A percentile compares a stretch with the other conserved stretches of the same genome.
Evolutionary conservation across 768 basidiomycete genomes (phyloP).

Genomic region (Amanita pallidorosea): DNA sequence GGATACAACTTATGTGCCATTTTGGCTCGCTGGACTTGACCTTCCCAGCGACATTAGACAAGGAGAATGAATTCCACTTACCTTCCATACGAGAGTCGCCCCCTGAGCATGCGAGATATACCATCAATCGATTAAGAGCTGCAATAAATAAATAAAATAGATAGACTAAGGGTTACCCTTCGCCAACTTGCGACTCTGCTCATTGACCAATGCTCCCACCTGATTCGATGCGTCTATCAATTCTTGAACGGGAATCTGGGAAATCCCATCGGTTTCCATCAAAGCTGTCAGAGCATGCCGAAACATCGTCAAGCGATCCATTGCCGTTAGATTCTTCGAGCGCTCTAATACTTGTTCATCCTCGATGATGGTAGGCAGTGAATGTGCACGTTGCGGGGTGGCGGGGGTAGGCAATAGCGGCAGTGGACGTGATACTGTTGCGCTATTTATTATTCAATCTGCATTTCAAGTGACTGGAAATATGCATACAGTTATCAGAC

Average conservation of each 20-base stretch:
- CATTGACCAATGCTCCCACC: slow-evolving; percentile 34
- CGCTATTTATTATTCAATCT: neutral
- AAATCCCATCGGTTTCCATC: slow-evolving; percentile 23
- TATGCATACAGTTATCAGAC: neutral
- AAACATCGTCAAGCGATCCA: slow-evolving; percentile 31
- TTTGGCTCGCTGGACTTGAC: too few species aligned
- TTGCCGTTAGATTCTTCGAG: slow-evolving; percentile 27
- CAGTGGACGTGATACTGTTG: neutral
- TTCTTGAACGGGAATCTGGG: slow-evolving; percentile 39
- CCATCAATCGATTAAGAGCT: too few species aligned
- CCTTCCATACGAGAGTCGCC: too few species aligned
- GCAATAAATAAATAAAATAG: too few species aligned
- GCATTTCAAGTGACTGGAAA: neutral
- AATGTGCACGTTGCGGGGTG: neutral
- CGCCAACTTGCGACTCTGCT: slow-evolving; percentile 26
- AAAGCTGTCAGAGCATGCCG: slow-evolving; percentile 33
- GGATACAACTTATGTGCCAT: too few species aligned
- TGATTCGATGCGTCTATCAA: slow-evolving; percentile 36
- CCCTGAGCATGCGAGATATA: too few species aligned
- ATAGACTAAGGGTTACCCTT: too few species aligned
- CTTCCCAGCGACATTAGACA: too few species aligned
- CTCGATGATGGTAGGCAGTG: neutral
- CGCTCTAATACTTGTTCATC: slow-evolving; percentile 12
- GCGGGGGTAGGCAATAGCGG: neutral
- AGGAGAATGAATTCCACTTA: too few species aligned